A percentile compares a stretch with the other conserved stretches of the same genome.
Conservation (phyloP, 805 yeast genomes). For the Starmerella sp. region DNA sequence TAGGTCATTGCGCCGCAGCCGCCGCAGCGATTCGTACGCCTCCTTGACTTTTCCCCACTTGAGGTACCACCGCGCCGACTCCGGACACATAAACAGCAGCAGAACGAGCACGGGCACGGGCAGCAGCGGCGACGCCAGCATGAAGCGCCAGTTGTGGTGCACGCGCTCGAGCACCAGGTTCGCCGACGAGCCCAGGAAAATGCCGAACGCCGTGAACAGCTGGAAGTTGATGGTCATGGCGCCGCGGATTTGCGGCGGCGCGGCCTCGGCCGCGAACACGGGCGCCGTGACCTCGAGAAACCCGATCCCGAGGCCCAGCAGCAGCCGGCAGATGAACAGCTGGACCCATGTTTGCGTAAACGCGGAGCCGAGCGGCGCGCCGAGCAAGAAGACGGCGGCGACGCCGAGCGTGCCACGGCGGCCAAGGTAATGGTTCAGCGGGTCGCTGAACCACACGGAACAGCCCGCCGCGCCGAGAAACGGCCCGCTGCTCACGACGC, state of each 20-base stretch:
- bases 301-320: conserved; percentile 57
- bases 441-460: conserved; percentile 41
- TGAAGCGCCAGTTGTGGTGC: conserved; percentile 50
- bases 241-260: conserved; percentile 50
- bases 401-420: conserved; percentile 36
- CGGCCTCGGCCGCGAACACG: conserved; percentile 51
- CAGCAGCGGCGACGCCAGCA: conserved; percentile 53
- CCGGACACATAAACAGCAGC: conserved; percentile 49
- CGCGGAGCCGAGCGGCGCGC: conserved; percentile 51
- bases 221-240: conserved; percentile 64
- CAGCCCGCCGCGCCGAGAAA: conserved; percentile 41
- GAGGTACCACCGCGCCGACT: conserved; percentile 61
- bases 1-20: conserved; percentile 38
- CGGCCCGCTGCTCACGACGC: conserved; percentile 55
- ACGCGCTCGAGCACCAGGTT: conserved; percentile 26
- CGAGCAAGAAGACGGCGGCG: conserved; percentile 43
- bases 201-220: conserved; percentile 64
- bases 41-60: conserved; percentile 39
- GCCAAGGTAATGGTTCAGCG: conserved; percentile 42
- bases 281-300: conserved; percentile 59
- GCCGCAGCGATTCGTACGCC: conserved; percentile 40
- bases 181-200: conserved; percentile 45
- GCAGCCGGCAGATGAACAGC: conserved; percentile 47
- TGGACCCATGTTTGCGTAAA: conserved; percentile 51
- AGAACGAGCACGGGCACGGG: conserved; percentile 43